Evolutionary conservation across 2,329 filamentous ascomycete species (phyloP), one percentile per base, ranked within the genome.

Genomic region (Sarocladium strictum): DNA sequence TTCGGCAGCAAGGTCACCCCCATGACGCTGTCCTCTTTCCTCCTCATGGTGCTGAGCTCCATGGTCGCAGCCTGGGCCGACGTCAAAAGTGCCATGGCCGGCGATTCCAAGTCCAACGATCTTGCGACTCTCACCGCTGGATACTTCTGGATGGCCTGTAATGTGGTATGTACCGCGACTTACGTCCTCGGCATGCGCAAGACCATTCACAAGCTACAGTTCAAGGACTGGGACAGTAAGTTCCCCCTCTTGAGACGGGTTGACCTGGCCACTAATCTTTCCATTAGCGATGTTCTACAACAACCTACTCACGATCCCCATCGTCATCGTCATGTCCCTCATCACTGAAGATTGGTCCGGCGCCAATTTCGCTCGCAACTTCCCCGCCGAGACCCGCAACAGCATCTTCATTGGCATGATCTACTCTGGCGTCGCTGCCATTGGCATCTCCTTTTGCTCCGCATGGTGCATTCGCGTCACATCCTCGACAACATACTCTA

Each of bases 381-480:
- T 99, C 76, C 94, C 94, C 2, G 63, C 76, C n/a, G 87, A 87
- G 60, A 77, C 84, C 32, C 88, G 92, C 63, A 94, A 90, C 71
- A 81, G 78, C 62, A 84, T 97, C 63, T 80, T 96, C 62, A 74
- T 88, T 57, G 89, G 92, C 66, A 97, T 97, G 89, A 76, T 97
- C 65, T 88, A 97, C 72, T 97, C 94, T 4, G 94, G 94, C 57
- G 79, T 97, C 54, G 92, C 86, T 33, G 89, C 92, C 52, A 92
- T 97, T 66, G 96, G 97, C 75, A 99, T 99, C 72, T 97, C 93
- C n/a, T 99, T 99, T 80, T 95, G 91, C 67, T 97, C 93, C 15
- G 94, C 94, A 35, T 99, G 94, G 94, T 97, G 94, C 69, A 95
- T 99, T 60, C 92, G 94, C 61, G 89, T 96, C 60, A 97, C 94